phyloP scores from a whole-genome alignment of 1,284 basidiomycete species.

The Puccinia polysora region DNA sequence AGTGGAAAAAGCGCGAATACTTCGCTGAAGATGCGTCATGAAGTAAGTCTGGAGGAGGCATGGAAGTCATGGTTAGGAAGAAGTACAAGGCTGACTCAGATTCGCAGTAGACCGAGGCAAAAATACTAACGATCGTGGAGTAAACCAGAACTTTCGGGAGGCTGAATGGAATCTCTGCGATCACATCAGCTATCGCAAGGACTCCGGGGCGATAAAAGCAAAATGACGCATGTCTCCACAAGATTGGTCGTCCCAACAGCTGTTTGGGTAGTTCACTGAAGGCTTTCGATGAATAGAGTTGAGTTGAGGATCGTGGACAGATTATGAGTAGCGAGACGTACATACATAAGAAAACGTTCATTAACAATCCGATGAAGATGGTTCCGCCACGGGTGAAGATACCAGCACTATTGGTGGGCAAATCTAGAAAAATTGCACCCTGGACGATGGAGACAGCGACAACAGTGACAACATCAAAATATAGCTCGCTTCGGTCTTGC shows the following conservation, averaged over 20 bases:
- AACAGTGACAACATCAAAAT: constrained; percentile 48
- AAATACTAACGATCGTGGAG: constrained; percentile 25
- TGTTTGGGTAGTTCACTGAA: constrained; percentile 56
- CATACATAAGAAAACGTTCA: constrained; percentile 45
- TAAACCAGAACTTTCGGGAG: constrained; percentile 44
- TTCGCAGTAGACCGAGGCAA: too few species aligned
- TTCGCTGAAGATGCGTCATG: constrained; percentile 55
- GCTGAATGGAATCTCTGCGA: constrained; percentile 57
- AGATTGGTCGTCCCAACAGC: constrained; percentile 62
- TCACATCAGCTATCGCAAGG: constrained; percentile 62
- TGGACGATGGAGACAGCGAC: constrained; percentile 66
- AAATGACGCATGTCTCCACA: constrained; percentile 62
- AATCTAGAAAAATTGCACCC: constrained; percentile 61
- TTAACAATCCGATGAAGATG: too few species aligned
- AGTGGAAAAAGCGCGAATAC: constrained; percentile 57
- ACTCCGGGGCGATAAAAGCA: too few species aligned
- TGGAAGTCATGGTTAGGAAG: constrained; percentile 12
- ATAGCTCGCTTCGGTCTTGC: constrained; percentile 47
- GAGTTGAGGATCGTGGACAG: too few species aligned
- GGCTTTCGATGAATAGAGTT: constrained; percentile 59
- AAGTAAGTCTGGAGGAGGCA: constrained; percentile 45
- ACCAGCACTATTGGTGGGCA: constrained; percentile 67
- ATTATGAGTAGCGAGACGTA: too few species aligned
- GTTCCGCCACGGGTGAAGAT: too few species aligned
- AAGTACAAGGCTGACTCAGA: too few species aligned